Conservation (phyloP, 768 basidiomycete species). For the Suillus sp. region DNA sequence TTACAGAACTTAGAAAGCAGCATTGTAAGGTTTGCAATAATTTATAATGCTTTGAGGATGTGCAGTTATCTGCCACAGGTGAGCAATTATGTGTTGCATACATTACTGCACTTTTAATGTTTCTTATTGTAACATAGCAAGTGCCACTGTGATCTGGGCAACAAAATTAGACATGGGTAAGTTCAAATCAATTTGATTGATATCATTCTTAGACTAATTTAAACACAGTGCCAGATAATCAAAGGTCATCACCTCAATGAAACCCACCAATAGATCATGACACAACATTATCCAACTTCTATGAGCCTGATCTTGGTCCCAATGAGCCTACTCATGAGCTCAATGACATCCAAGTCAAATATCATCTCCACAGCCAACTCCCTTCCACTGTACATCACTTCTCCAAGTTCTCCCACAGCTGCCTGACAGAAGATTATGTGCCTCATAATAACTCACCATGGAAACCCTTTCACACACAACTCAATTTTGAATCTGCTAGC, state of each 20-base stretch:
- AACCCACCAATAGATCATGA: neutral
- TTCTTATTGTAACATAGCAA: neutral
- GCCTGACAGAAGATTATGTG: neutral
- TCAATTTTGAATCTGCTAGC: too few species aligned
- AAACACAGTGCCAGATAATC: neutral
- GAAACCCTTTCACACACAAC: too few species aligned
- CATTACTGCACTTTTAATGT: neutral
- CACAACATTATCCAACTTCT: neutral
- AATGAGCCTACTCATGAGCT: neutral
- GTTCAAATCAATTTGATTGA: too few species aligned
- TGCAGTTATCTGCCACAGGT: neutral
- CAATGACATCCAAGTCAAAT: constrained; percentile 27
- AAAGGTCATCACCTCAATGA: neutral
- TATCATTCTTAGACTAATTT: too few species aligned
- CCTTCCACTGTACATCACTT: constrained; percentile 18
- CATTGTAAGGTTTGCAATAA: neutral
- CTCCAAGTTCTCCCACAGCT: constrained; percentile 16
- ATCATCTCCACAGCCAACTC: constrained; percentile 23
- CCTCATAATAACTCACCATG: constrained; percentile 15
- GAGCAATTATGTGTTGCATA: neutral
- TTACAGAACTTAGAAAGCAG: neutral
- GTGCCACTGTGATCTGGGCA: neutral
- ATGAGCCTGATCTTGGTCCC: neutral
- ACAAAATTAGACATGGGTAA: neutral
- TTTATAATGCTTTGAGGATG: neutral